phyloP scores from a whole-genome alignment of 2,329 filamentous ascomycete species.

The Elsinoe perseae region DNA sequence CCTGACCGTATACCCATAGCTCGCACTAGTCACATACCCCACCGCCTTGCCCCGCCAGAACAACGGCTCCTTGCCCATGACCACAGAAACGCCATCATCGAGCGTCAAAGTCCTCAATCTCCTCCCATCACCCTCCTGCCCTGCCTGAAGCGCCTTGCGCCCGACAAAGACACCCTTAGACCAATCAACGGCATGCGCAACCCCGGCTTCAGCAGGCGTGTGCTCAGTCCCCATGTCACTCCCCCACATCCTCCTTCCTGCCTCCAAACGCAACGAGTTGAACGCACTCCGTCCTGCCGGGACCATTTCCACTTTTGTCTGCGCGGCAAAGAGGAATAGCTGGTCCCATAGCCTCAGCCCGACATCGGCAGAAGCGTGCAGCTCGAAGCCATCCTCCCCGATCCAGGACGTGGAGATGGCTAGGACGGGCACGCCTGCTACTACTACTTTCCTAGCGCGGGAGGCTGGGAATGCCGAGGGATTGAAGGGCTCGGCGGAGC shows the following conservation, averaged over 20 bases:
- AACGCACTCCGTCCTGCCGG: slow-evolving; percentile 53
- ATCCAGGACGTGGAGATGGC: slow-evolving; percentile 52
- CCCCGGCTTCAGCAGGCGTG: slow-evolving; percentile 52
- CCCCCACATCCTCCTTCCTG: slow-evolving; percentile 51
- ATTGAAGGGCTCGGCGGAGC: slow-evolving; percentile 42
- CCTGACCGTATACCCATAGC: slow-evolving; percentile 52
- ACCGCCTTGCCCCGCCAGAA: slow-evolving; percentile 40
- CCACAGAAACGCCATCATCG: slow-evolving; percentile 49
- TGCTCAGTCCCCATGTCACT: slow-evolving; percentile 55
- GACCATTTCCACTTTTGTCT: slow-evolving; percentile 48
- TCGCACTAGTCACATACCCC: slow-evolving; percentile 55
- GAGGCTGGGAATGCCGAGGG: slow-evolving; percentile 45
- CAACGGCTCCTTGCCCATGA: slow-evolving; percentile 57
- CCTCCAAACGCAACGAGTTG: slow-evolving; percentile 52
- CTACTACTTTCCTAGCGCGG: slow-evolving; percentile 40
- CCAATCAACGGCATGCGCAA: slow-evolving; percentile 44
- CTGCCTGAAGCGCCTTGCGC: slow-evolving; percentile 41
- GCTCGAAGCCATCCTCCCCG: slow-evolving; percentile 56
- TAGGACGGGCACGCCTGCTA: slow-evolving; percentile 51
- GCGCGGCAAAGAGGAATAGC: slow-evolving; percentile 44
- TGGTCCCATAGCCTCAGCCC: slow-evolving; percentile 53
- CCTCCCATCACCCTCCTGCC: slow-evolving; percentile 29
- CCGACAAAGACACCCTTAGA: slow-evolving; percentile 47
- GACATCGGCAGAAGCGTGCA: slow-evolving; percentile 53
- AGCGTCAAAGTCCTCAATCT: slow-evolving; percentile 46